These are phyloP conservation scores for Wickerhamomyces tratensis DNA, from an alignment of 805 yeast species.

Conservation along the genomic window DNA sequence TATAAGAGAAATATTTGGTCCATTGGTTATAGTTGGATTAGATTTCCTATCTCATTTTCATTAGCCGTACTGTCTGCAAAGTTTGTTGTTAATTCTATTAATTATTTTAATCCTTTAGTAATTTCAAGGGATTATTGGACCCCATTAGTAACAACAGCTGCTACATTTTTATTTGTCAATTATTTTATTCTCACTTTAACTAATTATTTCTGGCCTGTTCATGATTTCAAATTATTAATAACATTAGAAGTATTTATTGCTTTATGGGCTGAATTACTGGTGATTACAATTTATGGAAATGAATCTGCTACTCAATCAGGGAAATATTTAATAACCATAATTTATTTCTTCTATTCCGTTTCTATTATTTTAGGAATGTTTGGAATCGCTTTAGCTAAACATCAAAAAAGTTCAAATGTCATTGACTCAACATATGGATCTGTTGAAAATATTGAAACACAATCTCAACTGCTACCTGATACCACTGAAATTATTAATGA, in stretches of 20 bases:
- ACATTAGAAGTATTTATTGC: slow-evolving; percentile 43
- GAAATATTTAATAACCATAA: slow-evolving; percentile 34
- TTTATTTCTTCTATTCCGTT: slow-evolving; percentile 35
- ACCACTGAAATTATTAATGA: slow-evolving; percentile 14
- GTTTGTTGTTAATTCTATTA: slow-evolving; percentile 29
- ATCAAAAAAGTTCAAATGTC: slow-evolving; percentile 3
- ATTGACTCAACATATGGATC: slow-evolving; percentile 2
- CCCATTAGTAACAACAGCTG: slow-evolving; percentile 39
- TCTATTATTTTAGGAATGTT: slow-evolving; percentile 44
- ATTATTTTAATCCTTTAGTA: slow-evolving; percentile 34
- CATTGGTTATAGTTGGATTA: slow-evolving; percentile 35
- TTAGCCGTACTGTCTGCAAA: slow-evolving; percentile 19
- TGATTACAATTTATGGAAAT: slow-evolving; percentile 39
- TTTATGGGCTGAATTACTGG: slow-evolving; percentile 48
- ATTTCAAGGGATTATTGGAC: slow-evolving; percentile 40
- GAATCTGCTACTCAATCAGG: slow-evolving; percentile 36
- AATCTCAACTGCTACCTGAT: too few species aligned
- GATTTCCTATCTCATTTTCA: slow-evolving; percentile 58
- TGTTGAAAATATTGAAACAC: slow-evolving; percentile 5
- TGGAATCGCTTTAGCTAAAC: slow-evolving; percentile 23
- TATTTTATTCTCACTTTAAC: slow-evolving; percentile 39
- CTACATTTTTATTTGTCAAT: slow-evolving; percentile 42
- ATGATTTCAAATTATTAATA: slow-evolving; percentile 50
- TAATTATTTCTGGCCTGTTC: slow-evolving; percentile 32
- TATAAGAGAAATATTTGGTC: slow-evolving; percentile 39